These are phyloP conservation scores for Nannizzia gypsea DNA, from an alignment of 2,329 filamentous ascomycete genomes.

Conservation along the genomic window DNA sequence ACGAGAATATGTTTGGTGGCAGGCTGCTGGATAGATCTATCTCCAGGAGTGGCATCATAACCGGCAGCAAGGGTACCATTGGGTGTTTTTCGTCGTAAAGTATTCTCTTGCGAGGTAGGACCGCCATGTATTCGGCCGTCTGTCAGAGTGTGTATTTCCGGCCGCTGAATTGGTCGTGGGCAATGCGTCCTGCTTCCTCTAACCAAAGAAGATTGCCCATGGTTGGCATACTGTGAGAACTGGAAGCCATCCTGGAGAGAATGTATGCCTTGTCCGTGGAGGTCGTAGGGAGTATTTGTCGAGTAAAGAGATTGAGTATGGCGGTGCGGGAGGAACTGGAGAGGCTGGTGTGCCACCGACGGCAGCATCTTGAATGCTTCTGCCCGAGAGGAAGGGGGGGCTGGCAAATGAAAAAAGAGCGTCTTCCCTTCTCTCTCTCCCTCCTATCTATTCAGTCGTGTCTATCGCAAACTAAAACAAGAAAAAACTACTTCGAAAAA, in stretches of 20 bases:
- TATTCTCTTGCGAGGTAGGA: constrained; percentile 48
- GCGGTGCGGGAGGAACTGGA: constrained; percentile 33
- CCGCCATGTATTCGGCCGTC: constrained; percentile 16
- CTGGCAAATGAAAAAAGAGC: too few species aligned
- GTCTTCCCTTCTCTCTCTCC: not conserved
- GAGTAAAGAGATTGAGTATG: constrained; percentile 24
- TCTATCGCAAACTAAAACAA: not conserved
- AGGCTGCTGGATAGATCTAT: constrained; percentile 60
- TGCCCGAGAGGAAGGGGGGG: not conserved
- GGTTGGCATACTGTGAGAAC: constrained; percentile 16
- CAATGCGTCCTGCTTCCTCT: constrained; percentile 22
- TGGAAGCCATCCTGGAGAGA: constrained; percentile 16
- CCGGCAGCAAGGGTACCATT: constrained; percentile 85
- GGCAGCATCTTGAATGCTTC: constrained; percentile 34
- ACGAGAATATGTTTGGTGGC: constrained; percentile 75
- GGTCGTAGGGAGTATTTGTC: constrained; percentile 23
- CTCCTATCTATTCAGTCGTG: not conserved
- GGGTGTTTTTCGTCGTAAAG: constrained; percentile 81
- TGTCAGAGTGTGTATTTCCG: constrained; percentile 21
- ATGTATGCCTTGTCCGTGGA: constrained; percentile 19
- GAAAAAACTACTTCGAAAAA: not conserved
- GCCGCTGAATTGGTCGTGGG: constrained; percentile 30
- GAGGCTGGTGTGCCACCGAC: constrained; percentile 33
- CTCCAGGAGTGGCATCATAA: constrained; percentile 72
- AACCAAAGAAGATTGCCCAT: constrained; percentile 16